phyloP scores from a whole-genome alignment of 495 filamentous ascomycete genomes.

The Chaetomidium leptoderma region DNA sequence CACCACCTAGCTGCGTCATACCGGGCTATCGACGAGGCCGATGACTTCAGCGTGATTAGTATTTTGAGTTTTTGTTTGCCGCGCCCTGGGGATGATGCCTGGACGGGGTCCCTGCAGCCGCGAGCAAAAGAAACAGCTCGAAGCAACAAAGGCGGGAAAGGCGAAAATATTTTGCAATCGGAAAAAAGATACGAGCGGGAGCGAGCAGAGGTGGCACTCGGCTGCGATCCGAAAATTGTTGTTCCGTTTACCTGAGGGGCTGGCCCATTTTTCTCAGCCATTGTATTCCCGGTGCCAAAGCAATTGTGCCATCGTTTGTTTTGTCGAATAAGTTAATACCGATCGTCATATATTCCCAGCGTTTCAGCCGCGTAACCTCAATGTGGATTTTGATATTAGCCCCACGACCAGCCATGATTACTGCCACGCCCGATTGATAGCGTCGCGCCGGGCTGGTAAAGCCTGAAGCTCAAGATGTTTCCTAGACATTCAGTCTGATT shows the following conservation, averaged over 20 bases:
- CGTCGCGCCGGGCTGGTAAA: background rate
- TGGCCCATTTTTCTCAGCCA: background rate
- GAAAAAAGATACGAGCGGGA: background rate
- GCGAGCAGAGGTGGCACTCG: background rate
- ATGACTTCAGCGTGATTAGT: background rate
- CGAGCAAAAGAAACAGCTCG: background rate
- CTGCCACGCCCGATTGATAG: background rate
- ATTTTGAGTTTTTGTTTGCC: background rate
- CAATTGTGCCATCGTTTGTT: conserved; percentile 1
- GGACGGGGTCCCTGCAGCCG: background rate
- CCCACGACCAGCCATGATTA: background rate
- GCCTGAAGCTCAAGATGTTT: background rate
- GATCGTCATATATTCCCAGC: conserved; percentile 13
- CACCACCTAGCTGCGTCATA: background rate
- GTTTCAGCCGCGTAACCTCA: background rate
- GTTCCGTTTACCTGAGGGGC: no score
- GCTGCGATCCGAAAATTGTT: background rate
- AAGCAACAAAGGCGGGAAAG: background rate
- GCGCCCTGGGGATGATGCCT: background rate
- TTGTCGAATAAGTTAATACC: conserved; percentile 14
- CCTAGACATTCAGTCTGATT: background rate
- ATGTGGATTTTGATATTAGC: background rate
- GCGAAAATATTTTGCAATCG: background rate
- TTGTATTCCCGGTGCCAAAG: background rate
- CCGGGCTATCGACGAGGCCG: background rate